Evolutionary conservation across 2,329 filamentous ascomycete genomes (phyloP).

Genomic region (Colletotrichum sansevieriae): DNA sequence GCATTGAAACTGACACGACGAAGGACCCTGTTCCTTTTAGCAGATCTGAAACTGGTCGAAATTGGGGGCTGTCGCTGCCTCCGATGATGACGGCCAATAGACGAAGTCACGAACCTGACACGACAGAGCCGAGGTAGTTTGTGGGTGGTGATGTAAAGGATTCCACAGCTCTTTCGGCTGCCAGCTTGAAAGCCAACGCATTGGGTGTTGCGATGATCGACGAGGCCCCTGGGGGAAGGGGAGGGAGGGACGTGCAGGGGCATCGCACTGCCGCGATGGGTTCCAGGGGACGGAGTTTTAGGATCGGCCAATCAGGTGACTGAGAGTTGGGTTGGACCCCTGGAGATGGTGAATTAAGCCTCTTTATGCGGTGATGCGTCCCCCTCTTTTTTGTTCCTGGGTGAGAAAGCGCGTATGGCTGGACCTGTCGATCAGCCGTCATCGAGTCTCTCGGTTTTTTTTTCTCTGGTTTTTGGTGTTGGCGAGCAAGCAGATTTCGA

Average conservation of each 20-base stretch:
- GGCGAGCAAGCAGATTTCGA: too few species aligned
- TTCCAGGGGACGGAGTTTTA: not conserved
- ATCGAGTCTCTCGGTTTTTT: not conserved
- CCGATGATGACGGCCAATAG: not conserved
- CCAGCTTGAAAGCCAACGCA: constrained; percentile 1
- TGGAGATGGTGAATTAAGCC: constrained; percentile 10
- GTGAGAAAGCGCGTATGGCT: not conserved
- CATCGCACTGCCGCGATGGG: constrained; percentile 22
- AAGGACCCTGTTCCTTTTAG: not conserved
- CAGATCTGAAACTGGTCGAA: constrained; percentile 27
- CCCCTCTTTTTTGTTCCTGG: not conserved
- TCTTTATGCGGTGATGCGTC: constrained; percentile 38
- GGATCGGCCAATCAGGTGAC: constrained; percentile 6
- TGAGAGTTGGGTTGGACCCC: not conserved
- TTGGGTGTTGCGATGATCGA: constrained; percentile 24
- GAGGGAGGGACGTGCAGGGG: not conserved
- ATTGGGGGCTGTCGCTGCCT: not conserved
- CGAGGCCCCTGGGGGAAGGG: not conserved
- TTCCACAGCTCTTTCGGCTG: not conserved
- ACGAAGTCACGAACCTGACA: too few species aligned
- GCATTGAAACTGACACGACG: constrained; percentile 18
- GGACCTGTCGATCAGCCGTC: constrained; percentile 18
- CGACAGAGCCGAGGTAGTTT: too few species aligned
- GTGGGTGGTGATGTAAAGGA: not conserved
- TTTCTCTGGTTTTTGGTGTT: too few species aligned